These are phyloP conservation scores for Plasmodium relictum DNA, from an alignment of 169 alveolate species.

Conservation along the genomic window DNA sequence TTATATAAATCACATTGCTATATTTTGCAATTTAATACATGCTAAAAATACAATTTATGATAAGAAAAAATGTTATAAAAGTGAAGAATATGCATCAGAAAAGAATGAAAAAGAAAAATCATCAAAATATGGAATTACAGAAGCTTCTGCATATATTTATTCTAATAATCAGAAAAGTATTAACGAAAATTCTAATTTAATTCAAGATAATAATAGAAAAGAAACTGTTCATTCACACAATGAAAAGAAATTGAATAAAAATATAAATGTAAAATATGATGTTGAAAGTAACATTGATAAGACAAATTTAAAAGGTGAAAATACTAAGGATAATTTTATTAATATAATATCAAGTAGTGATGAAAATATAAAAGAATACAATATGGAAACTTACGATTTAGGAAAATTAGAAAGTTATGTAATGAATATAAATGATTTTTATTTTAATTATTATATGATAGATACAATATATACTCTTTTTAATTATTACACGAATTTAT, in stretches of 20 bases:
- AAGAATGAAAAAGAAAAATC: neutral
- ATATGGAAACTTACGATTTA: neutral
- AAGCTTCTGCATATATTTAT: neutral
- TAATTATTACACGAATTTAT: constrained; percentile 67
- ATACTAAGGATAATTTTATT: neutral
- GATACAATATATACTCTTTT: constrained; percentile 59
- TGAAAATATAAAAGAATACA: neutral
- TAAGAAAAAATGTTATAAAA: neutral
- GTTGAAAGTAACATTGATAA: neutral
- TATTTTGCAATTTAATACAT: constrained; percentile 23
- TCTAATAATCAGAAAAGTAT: neutral
- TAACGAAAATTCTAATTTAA: neutral
- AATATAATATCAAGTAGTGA: neutral
- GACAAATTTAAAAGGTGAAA: neutral
- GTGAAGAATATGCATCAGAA: neutral
- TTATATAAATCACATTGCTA: constrained; percentile 60
- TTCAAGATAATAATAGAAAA: neutral
- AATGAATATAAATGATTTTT: constrained; percentile 15
- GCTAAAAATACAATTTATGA: neutral
- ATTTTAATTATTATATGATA: constrained; percentile 60
- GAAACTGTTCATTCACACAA: neutral
- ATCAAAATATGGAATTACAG: neutral
- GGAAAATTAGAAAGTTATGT: neutral
- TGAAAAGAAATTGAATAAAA: neutral
- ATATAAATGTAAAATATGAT: neutral